Evolutionary conservation across 2,329 filamentous ascomycete genomes (phyloP), one percentile per base, ranked within the genome.

Genomic region (Aspergillus sp.): DNA sequence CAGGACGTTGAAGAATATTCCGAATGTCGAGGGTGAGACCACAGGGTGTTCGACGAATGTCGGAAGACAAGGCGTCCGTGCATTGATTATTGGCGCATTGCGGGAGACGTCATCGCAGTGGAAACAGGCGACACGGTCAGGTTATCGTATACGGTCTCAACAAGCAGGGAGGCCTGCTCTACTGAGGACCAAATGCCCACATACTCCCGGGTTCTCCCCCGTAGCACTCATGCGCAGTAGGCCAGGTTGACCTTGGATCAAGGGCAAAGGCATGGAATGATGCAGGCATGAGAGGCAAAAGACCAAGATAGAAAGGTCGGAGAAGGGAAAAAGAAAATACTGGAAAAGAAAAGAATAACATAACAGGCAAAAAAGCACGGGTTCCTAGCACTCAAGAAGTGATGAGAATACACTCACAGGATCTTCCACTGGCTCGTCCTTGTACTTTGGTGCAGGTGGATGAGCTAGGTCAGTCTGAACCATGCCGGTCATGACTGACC

Each of bases 361-460:
- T 62, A 61, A 54, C 32, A 47, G 3, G 12, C 13, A 47, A 8
- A 28, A 47, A 36, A 21, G 13, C 41, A 55, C 5, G 19, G 53
- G 25, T 28, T 17, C 10, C 21, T 21, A 55, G 41, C 58, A 67
- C 48, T 43, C 19, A 19, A 28, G 56, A 62, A 69, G 36, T 43
- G 51, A 43, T 43, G 51, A 51, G 17, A 43, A 19, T n/a, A n/a
- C 32, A 79, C 80, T 80, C 74, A 82, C 80, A 65, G 79, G 74
- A 75, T 82, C 78, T 61, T 77, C 77, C 59, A 72, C 65, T 51
- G 79, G 73, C 63, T 81, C 79, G 72, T 81, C 78, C 74, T 82
- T 82, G 75, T 81, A 82, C 64, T 74, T 78, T 63, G 75, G 66
- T 59, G 68, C 63, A 51, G 73, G 61, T 61, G 71, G 67, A 70